These are phyloP conservation scores for Coniochaeta prunicola DNA, from an alignment of 2,329 filamentous ascomycete genomes.

Conservation along the genomic window DNA sequence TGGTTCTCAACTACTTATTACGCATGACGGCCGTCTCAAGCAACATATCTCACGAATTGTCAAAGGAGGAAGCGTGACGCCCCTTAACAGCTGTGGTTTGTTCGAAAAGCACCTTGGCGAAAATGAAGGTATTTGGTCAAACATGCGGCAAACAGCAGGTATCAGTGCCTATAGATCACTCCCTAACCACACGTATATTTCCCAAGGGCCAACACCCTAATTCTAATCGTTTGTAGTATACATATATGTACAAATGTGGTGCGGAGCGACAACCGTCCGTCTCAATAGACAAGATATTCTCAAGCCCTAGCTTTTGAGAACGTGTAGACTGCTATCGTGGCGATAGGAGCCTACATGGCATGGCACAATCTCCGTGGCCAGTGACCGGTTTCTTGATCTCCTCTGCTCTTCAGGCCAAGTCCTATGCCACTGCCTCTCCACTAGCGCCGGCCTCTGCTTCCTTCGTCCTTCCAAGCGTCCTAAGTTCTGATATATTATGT, in stretches of 20 bases:
- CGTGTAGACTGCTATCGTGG: too few relatives aligned
- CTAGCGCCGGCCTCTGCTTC: background rate
- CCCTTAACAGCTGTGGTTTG: too few relatives aligned
- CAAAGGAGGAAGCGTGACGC: too few relatives aligned
- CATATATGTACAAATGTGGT: background rate
- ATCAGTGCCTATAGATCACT: too few relatives aligned
- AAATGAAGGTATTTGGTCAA: too few relatives aligned
- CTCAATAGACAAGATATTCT: too few relatives aligned
- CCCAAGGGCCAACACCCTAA: background rate
- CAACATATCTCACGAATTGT: too few relatives aligned
- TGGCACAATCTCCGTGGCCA: background rate
- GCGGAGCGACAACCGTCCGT: too few relatives aligned
- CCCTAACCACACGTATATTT: background rate
- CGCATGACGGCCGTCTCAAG: too few relatives aligned
- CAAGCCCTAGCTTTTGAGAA: too few relatives aligned
- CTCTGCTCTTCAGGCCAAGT: background rate
- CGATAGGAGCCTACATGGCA: background rate
- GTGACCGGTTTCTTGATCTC: background rate
- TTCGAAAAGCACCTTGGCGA: too few relatives aligned
- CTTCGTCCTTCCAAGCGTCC: background rate
- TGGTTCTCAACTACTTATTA: background rate
- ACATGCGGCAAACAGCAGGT: too few relatives aligned
- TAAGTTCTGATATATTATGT: conserved; percentile 7
- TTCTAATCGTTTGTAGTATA: background rate
- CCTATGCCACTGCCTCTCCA: background rate